Evolutionary conservation across 306 rosid species (phyloP).

Genomic region (Casuarina equisetifolia): DNA sequence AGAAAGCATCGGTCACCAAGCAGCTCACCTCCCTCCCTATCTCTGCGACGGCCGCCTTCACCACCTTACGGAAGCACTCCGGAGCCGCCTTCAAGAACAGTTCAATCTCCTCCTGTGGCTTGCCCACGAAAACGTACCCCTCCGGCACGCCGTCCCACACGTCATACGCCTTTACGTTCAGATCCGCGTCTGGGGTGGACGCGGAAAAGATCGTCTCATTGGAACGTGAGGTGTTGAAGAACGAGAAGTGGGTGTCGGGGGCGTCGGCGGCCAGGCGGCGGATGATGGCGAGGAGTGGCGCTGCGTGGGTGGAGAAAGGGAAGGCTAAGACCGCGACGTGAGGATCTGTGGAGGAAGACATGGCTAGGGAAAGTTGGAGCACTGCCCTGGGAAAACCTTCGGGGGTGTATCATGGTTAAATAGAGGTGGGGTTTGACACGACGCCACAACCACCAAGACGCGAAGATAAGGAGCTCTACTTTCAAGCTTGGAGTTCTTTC

Average conservation of each 20-base stretch:
- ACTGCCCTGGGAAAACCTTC: no score
- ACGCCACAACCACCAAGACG: no score
- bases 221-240: conserved; percentile 29
- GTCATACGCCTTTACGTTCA: conserved; percentile 7
- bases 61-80: conserved; percentile 7
- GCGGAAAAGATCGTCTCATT: conserved; percentile 7
- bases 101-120: conserved; percentile 29
- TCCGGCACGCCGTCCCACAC: conserved; percentile 27
- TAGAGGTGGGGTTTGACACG: no score
- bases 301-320: conserved; percentile 25
- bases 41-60: conserved; percentile 14
- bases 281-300: conserved; percentile 10
- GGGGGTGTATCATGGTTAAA: no score
- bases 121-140: conserved; percentile 13
- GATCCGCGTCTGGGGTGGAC: not conserved
- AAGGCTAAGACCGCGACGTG: conserved; percentile 32
- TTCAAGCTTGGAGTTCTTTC: no score
- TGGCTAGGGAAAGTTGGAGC: not conserved
- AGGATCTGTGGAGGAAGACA: not conserved
- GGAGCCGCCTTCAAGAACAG: conserved; percentile 25
- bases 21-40: conserved; percentile 23
- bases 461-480: no score
- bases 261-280: conserved; percentile 16
- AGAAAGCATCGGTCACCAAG: conserved; percentile 31
- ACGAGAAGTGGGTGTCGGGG: conserved; percentile 26